Evolutionary conservation across 2,329 filamentous ascomycete genomes (phyloP), one percentile per base, ranked within the genome.

Genomic region (Colletotrichum shisoi): DNA sequence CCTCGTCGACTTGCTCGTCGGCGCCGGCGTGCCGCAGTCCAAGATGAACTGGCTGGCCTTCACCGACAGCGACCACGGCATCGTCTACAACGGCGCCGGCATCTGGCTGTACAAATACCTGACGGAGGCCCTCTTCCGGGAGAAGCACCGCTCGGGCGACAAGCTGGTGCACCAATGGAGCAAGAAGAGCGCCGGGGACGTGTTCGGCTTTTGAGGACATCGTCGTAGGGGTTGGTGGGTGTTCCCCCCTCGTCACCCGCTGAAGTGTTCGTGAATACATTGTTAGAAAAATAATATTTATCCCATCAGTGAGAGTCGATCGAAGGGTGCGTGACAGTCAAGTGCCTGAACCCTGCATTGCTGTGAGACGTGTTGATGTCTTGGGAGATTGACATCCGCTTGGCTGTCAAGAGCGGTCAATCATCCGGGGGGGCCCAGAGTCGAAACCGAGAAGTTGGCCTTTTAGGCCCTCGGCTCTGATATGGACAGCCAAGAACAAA

Each of bases 41-140:
- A 87, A 89, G 79, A 81, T 91, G 80, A 81, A 86, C 73, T 84
- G 86, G 77, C 83, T 87, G 66, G 85, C 83, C 21, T 91, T 90
- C 68, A 90, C 88, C 0, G 89, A 91, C 72, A 86, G 79, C 42
- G 86, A 89, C 70, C 89, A 91, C 71, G 78, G 79, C 31, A 90
- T 91, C 56, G 75, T 73, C 13, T 89, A 88, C 69, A 81, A 89
- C 63, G 82, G 84, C 0, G 85, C 83, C 0, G 80, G 75, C 4
- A 75, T 74, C 24, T 91, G 84, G 71, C 71, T 90, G 71, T 90
- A 89, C 73, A 87, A 85, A 78, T 85, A 88, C 74, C 72, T 91
- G 74, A 88, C 86, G 0, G 82, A 83, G 71, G 81, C 83, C 69
- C 71, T 91, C 71, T 90, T 81, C 71, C 82, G 85, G 56, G 88